phyloP scores from a whole-genome alignment of 1,284 basidiomycete genomes.

The Trametes versicolor region DNA sequence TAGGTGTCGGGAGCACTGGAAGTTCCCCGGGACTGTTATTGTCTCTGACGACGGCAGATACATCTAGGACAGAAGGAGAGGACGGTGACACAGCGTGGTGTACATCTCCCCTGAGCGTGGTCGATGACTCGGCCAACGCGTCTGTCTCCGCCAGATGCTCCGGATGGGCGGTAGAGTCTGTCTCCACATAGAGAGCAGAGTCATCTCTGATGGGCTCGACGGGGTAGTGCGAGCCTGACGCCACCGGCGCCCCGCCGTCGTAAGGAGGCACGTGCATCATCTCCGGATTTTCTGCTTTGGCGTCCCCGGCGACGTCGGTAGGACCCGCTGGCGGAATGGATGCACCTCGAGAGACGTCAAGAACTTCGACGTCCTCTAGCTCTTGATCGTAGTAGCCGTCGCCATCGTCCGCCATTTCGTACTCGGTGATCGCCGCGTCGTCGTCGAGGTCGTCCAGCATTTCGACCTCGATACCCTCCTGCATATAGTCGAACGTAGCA shows the following conservation, averaged over 20 bases:
- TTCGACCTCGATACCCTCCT: conserved; percentile 70
- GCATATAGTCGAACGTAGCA: conserved; percentile 44
- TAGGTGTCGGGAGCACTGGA: not conserved
- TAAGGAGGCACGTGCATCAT: conserved; percentile 23
- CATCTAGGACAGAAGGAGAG: not conserved
- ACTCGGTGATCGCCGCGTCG: conserved; percentile 64
- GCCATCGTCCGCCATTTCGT: conserved; percentile 74
- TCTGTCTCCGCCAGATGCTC: not conserved
- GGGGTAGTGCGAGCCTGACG: not conserved
- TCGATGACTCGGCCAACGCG: not conserved
- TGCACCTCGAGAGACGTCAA: conserved; percentile 56
- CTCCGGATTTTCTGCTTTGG: conserved; percentile 6
- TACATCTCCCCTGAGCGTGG: not conserved
- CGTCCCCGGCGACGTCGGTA: conserved; percentile 2
- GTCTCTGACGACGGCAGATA: not conserved
- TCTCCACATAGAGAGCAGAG: not conserved
- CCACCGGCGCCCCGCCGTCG: conserved; percentile 1
- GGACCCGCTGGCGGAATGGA: conserved; percentile 40
- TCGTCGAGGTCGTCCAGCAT: conserved; percentile 72
- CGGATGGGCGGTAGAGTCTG: not conserved
- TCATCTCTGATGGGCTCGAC: not conserved
- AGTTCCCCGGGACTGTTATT: not conserved
- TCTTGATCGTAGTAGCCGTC: conserved; percentile 48
- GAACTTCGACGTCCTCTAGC: conserved; percentile 65
- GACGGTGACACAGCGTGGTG: not conserved